Conservation (phyloP, 805 yeast species). For the Hanseniaspora meyeri region DNA sequence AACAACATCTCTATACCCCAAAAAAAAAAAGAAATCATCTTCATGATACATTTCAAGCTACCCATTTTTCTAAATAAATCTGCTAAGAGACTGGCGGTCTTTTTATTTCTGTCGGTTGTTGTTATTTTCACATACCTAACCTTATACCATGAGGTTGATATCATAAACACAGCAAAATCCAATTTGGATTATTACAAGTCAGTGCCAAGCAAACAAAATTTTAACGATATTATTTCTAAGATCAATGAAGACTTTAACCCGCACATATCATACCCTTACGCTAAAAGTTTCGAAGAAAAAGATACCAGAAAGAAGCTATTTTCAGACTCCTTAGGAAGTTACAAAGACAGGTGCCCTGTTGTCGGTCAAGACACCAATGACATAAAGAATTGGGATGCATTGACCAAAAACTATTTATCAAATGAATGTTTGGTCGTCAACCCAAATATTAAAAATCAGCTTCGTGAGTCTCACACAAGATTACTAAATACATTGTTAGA, state of each 20-base stretch:
- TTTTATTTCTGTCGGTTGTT: background rate
- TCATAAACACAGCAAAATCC: background rate
- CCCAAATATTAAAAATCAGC: background rate
- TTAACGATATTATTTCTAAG: background rate
- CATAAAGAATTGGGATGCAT: background rate
- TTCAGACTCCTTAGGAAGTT: background rate
- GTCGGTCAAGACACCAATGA: slow-evolving; percentile 5
- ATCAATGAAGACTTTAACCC: slow-evolving; percentile 3
- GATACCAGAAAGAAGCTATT: background rate
- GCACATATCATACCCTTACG: background rate
- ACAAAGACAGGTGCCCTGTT: slow-evolving; percentile 4
- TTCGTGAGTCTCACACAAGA: background rate
- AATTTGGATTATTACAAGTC: background rate
- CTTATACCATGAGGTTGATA: background rate
- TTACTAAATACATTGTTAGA: background rate
- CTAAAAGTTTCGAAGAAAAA: slow-evolving; percentile 3
- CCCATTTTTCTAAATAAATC: background rate
- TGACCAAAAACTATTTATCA: background rate
- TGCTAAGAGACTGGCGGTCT: background rate
- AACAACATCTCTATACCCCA: too few species aligned
- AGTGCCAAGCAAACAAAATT: background rate
- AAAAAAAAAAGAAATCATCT: too few species aligned
- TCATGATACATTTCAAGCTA: background rate
- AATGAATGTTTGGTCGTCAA: slow-evolving; percentile 1
- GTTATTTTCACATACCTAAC: background rate